Conservation (phyloP, 345 rosid species). For the Eucalyptus lansdowneana region DNA sequence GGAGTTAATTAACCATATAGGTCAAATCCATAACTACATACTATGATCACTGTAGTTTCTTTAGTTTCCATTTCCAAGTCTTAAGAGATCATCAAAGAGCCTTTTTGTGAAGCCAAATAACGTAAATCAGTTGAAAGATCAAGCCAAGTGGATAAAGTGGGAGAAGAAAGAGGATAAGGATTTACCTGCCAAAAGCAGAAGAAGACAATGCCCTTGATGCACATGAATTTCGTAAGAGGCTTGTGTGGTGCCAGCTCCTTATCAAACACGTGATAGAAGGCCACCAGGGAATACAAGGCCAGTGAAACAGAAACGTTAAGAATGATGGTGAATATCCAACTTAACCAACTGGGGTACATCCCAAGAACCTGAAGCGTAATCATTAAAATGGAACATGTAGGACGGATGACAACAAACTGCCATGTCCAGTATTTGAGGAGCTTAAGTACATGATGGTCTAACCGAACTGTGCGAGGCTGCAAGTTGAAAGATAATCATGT, state of each 20-base stretch:
- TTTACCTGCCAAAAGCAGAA: slow-evolving; percentile 99
- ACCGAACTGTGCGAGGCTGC: slow-evolving; percentile 69
- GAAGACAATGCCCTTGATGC: slow-evolving; percentile 98
- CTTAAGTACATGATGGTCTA: slow-evolving; percentile 58
- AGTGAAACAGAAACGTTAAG: slow-evolving; percentile 83
- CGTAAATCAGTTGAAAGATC: neutral
- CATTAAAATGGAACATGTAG: slow-evolving; percentile 80
- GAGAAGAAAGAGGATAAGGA: neutral
- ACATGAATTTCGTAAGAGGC: slow-evolving; percentile 93
- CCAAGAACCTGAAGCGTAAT: slow-evolving; percentile 52
- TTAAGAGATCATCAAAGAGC: neutral
- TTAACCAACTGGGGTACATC: slow-evolving; percentile 80
- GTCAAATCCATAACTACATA: neutral
- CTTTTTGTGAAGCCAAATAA: neutral
- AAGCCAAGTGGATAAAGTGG: neutral
- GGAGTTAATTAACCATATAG: accelerated
- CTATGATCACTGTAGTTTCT: neutral
- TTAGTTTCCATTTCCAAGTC: neutral
- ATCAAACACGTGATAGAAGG: slow-evolving; percentile 89
- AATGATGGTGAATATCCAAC: slow-evolving; percentile 88
- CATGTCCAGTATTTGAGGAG: slow-evolving; percentile 93
- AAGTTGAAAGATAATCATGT: neutral
- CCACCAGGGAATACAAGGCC: slow-evolving; percentile 78
- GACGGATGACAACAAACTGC: slow-evolving; percentile 88
- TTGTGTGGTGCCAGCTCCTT: slow-evolving; percentile 89